Base-by-base conservation (phyloP, 2,329 filamentous ascomycete genomes). In the Exophiala alcalophila region DNA sequence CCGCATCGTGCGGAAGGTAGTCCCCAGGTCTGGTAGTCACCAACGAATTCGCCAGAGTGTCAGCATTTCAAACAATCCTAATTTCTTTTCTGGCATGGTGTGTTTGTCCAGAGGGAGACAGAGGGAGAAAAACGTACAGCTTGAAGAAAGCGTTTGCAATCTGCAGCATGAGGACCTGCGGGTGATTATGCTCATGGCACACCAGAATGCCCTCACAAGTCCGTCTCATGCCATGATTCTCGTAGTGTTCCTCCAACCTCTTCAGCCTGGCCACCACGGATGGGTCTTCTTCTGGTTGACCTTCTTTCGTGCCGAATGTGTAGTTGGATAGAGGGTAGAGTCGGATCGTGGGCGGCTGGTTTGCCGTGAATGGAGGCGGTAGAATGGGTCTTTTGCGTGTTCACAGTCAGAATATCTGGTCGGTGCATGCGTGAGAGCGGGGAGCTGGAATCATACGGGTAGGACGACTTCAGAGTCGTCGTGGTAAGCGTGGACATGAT, bases 111-210 rank as follows among this genome's bases (percentile, higher is more conserved):
- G 33, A 11, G 23, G 23, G n/a, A 6, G 29, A 11, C 14, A 24
- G 16, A 9, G 31, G 28, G 9, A 18, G 12, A 15, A n/a, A 18
- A 32, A 61, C 72, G 11, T 68, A 82, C 65, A 98, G 78, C 72
- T 98, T 98, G 74, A 98, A 98, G 72, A 98, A 98, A 16, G 92
- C 91, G 66, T 98, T 98, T 39, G 92, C 92, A 60, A 98, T 98
- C 74, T 98, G 92, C 52, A 98, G 77, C 92, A 98, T 97, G 55
- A 98, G 73, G 53, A 98, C 94, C 67, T 98, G 92, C 10, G 92
- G 92, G 67, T 97, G 92, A 70, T 96, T 97, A 74, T 97, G 91
- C 69, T 98, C 92, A 66, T 98, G 92, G 71, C 92, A 98, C 56
- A 98, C 88, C 33, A 98, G 78, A 57, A 98, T 88, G 58, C 90